A percentile compares a stretch with the other conserved stretches of the same genome.
These are phyloP conservation scores for Serendipita vermifera DNA, from an alignment of 768 basidiomycete genomes.

Conservation along the genomic window DNA sequence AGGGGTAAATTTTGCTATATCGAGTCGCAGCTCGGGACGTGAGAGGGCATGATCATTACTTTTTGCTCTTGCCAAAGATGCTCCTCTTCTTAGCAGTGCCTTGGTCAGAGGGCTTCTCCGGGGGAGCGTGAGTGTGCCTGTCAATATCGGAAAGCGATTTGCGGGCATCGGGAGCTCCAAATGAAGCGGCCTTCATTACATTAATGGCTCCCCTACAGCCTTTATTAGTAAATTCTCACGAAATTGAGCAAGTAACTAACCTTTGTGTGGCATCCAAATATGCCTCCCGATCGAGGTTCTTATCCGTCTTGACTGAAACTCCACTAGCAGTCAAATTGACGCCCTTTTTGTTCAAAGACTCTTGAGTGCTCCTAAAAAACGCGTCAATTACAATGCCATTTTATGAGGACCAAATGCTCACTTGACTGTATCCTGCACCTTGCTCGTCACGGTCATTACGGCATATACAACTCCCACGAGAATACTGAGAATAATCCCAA, in stretches of 20 bases:
- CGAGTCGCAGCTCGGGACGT: no score
- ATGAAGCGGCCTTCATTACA: background rate
- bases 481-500: slow-evolving; percentile 3
- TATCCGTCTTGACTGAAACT: slow-evolving; percentile 50
- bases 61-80: background rate
- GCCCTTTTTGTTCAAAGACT: slow-evolving; percentile 39
- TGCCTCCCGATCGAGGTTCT: slow-evolving; percentile 44
- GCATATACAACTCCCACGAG: slow-evolving; percentile 7
- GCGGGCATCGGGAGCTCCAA: background rate
- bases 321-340: slow-evolving; percentile 45
- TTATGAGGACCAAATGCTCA: background rate
- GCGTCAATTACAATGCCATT: background rate
- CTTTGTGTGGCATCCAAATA: slow-evolving; percentile 66
- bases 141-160: background rate
- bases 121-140: background rate
- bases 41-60: background rate
- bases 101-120: background rate
- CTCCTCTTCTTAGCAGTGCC: background rate
- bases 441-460: background rate
- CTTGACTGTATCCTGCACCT: slow-evolving; percentile 3
- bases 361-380: slow-evolving; percentile 1
- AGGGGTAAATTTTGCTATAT: no score
- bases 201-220: background rate
- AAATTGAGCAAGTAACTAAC: slow-evolving; percentile 25
- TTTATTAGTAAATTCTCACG: background rate